phyloP scores from a whole-genome alignment of 2,329 filamentous ascomycete genomes.

The Verticillium klebahnii region DNA sequence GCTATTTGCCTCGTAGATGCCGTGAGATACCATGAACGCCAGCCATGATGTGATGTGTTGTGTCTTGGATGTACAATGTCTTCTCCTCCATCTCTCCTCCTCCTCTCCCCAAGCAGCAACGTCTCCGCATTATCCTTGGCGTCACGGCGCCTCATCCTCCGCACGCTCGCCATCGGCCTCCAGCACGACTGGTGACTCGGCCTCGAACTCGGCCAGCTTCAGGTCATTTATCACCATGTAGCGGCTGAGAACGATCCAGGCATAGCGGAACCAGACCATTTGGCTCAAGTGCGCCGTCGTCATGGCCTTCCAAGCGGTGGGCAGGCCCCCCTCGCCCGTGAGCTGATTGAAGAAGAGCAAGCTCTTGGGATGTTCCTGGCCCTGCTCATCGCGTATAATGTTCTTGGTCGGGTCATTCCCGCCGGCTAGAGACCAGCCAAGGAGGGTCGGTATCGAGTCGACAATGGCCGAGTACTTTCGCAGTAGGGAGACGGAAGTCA shows the following conservation, averaged over 20 bases:
- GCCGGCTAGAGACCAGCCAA: constrained; percentile 43
- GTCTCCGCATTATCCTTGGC: background rate
- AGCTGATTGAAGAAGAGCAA: constrained; percentile 71
- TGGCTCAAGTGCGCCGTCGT: constrained; percentile 85
- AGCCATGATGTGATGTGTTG: background rate
- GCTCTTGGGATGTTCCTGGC: constrained; percentile 47
- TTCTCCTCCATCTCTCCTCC: background rate
- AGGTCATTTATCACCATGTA: constrained; percentile 97
- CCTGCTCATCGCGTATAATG: constrained; percentile 7
- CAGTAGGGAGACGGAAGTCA: constrained; percentile 65
- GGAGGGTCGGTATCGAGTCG: constrained; percentile 69
- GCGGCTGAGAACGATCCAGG: constrained; percentile 84
- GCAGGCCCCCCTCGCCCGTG: constrained; percentile 48
- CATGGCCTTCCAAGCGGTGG: constrained; percentile 77
- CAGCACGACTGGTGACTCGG: background rate
- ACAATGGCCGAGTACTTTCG: constrained; percentile 80
- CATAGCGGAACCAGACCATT: constrained; percentile 98
- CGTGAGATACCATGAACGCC: background rate
- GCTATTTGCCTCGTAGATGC: background rate
- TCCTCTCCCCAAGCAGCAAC: background rate
- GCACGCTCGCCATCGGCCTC: background rate
- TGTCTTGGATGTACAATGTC: background rate
- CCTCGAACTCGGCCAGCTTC: constrained; percentile 41
- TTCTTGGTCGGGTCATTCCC: constrained; percentile 12
- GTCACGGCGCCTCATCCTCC: background rate